Percentiles rank a stretch among this genome's conserved stretches.
Conservation (phyloP, 2,329 filamentous ascomycete genomes). For the Penicillium sumatraense region DNA sequence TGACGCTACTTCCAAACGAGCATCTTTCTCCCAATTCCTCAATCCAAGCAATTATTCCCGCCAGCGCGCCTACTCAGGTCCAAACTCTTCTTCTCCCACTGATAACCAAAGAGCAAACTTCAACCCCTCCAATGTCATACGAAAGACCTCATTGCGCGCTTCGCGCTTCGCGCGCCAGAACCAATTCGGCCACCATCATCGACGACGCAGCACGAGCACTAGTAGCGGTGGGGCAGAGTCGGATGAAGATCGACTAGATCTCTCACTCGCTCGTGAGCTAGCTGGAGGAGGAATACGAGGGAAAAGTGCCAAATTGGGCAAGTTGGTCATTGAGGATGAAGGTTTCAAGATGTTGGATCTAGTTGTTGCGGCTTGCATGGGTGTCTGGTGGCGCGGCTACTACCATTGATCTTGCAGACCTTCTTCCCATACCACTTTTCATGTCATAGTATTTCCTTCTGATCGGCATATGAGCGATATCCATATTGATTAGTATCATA, state of each 20-base stretch:
- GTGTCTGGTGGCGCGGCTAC: conserved; percentile 91
- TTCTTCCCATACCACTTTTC: neutral
- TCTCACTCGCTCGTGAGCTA: conserved; percentile 78
- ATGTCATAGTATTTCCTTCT: neutral
- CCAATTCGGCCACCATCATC: conserved; percentile 26
- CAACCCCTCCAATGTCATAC: conserved; percentile 33
- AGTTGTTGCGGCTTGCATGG: conserved; percentile 87
- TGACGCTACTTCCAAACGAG: conserved; percentile 30
- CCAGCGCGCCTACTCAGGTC: conserved; percentile 32
- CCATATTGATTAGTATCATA: neutral
- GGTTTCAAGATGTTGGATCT: conserved; percentile 96
- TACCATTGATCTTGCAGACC: conserved; percentile 36
- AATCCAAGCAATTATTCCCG: conserved; percentile 34
- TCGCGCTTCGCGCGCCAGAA: conserved; percentile 22
- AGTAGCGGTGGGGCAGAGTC: conserved; percentile 27
- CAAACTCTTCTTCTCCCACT: conserved; percentile 22
- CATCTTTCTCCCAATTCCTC: conserved; percentile 36
- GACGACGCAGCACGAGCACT: conserved; percentile 24
- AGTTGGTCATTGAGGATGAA: conserved; percentile 85
- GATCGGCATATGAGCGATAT: conserved; percentile 7
- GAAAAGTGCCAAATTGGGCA: conserved; percentile 88
- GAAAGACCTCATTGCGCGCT: conserved; percentile 33
- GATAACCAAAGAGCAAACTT: conserved; percentile 29
- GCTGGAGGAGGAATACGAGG: conserved; percentile 86
- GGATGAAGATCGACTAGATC: conserved; percentile 61